Evolutionary conservation across 176 grass and related monocot genomes (phyloP).

Genomic region (Triticum urartu): DNA sequence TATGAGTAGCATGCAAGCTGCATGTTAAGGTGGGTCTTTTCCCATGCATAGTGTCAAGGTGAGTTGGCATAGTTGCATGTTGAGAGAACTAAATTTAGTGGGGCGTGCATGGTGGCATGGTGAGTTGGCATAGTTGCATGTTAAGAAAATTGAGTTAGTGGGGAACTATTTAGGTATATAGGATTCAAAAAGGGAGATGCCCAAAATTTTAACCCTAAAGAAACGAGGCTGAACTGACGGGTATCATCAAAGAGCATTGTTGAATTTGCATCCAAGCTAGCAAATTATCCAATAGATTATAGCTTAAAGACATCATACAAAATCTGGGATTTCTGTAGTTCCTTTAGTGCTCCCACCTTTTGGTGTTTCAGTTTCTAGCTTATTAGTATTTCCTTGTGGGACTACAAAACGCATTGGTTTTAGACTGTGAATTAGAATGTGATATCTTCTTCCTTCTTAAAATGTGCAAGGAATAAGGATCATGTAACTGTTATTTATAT

Average conservation of each 20-base stretch:
- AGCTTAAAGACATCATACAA: not conserved
- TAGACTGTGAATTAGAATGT: not conserved
- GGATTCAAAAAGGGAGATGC: not conserved
- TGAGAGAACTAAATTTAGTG: too few relatives aligned
- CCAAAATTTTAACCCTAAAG: not conserved
- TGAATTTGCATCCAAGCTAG: not conserved
- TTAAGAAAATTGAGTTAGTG: too few relatives aligned
- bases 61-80: too few relatives aligned
- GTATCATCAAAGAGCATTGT: not conserved
- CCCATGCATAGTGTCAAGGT: too few relatives aligned
- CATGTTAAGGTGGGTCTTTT: too few relatives aligned
- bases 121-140: too few relatives aligned
- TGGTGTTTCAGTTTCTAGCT: not conserved
- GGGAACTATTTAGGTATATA: too few relatives aligned
- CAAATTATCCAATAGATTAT: not conserved
- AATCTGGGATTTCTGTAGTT: not conserved
- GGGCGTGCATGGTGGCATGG: too few relatives aligned
- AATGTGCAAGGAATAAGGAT: not conserved
- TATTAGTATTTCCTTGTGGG: not conserved
- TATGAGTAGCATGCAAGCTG: too few relatives aligned
- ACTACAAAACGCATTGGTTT: not conserved
- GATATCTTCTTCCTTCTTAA: not conserved
- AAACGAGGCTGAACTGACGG: not conserved
- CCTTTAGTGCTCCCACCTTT: not conserved
- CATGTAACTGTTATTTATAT: not conserved